Percentiles rank a stretch among this genome's conserved stretches.
Conservation (phyloP, 1,284 basidiomycete species). For the Ustilago trichophora region DNA sequence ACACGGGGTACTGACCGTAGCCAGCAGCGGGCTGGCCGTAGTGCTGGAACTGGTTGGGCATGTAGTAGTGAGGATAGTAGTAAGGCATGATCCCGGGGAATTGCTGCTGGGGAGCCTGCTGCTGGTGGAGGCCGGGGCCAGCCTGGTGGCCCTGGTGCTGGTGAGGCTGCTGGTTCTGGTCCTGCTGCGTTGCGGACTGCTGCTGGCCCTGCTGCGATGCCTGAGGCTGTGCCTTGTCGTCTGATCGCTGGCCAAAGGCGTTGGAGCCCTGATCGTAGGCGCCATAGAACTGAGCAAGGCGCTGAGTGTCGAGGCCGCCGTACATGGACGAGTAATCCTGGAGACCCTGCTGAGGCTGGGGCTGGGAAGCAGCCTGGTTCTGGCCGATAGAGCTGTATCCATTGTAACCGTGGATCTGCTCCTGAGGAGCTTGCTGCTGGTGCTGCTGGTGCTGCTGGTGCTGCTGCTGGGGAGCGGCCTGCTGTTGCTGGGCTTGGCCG, state of each 20-base stretch:
- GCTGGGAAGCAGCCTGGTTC: slow-evolving; percentile 28
- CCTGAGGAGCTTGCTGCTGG: slow-evolving; percentile 38
- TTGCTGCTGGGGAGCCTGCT: slow-evolving; percentile 57
- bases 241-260: slow-evolving; percentile 46
- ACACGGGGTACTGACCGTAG: slow-evolving; percentile 66
- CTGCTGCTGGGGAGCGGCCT: slow-evolving; percentile 17
- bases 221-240: slow-evolving; percentile 46
- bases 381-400: slow-evolving; percentile 47
- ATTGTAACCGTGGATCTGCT: slow-evolving; percentile 50
- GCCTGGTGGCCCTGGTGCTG: slow-evolving; percentile 46
- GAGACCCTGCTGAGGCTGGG: slow-evolving; percentile 48
- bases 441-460: too few relatives aligned
- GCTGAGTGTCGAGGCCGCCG: slow-evolving; percentile 58
- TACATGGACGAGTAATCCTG: slow-evolving; percentile 59
- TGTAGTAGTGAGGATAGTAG: slow-evolving; percentile 67
- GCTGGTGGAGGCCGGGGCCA: slow-evolving; percentile 50
- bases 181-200: slow-evolving; percentile 47
- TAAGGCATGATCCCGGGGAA: slow-evolving; percentile 66
- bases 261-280: slow-evolving; percentile 56
- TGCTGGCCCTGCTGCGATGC: slow-evolving; percentile 38
- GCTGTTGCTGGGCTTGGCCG: slow-evolving; percentile 40
- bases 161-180: slow-evolving; percentile 42
- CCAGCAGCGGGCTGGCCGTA: slow-evolving; percentile 63
- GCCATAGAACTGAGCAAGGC: slow-evolving; percentile 60
- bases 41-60: slow-evolving; percentile 67